A percentile compares a stretch with the other conserved stretches of the same genome.
These are phyloP conservation scores for Neophaeococcomyces aloes DNA, from an alignment of 2,329 filamentous ascomycete species.

Conservation along the genomic window DNA sequence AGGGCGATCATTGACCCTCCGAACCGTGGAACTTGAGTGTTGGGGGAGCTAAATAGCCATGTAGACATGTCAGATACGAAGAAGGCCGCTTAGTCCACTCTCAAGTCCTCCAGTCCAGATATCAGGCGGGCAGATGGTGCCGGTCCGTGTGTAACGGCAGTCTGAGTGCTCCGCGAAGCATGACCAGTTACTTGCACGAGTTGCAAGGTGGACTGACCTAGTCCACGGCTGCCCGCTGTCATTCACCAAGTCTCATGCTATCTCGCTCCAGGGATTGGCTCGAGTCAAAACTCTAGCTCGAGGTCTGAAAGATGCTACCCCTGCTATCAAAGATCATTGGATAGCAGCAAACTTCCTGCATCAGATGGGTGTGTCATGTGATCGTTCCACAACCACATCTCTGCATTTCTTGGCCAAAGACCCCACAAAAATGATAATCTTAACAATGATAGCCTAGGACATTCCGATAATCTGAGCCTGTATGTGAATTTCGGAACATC, in stretches of 20 bases:
- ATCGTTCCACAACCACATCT: background rate
- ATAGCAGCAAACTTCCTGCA: background rate
- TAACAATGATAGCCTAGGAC: too few species aligned
- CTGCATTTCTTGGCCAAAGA: too few species aligned
- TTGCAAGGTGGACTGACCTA: constrained; percentile 19
- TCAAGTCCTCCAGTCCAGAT: constrained; percentile 9
- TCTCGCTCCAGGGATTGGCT: constrained; percentile 2
- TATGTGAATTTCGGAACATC: too few species aligned
- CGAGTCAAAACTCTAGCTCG: constrained; percentile 1
- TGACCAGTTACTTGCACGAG: constrained; percentile 17
- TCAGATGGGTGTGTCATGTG: constrained; percentile 4
- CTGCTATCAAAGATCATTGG: constrained; percentile 17
- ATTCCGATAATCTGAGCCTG: too few species aligned
- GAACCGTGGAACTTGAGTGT: background rate
- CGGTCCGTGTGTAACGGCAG: constrained; percentile 4
- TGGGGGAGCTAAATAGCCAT: constrained; percentile 6
- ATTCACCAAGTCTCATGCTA: constrained; percentile 10
- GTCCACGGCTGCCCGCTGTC: constrained; percentile 10
- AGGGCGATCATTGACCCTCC: background rate
- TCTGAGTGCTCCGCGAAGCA: constrained; percentile 10
- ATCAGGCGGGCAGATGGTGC: constrained; percentile 13
- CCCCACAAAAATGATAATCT: too few species aligned
- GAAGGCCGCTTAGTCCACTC: constrained; percentile 7
- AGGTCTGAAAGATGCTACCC: constrained; percentile 11
- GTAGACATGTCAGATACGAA: constrained; percentile 6